phyloP scores from a whole-genome alignment of 2,329 filamentous ascomycete species.

The Aureobasidium sp. region DNA sequence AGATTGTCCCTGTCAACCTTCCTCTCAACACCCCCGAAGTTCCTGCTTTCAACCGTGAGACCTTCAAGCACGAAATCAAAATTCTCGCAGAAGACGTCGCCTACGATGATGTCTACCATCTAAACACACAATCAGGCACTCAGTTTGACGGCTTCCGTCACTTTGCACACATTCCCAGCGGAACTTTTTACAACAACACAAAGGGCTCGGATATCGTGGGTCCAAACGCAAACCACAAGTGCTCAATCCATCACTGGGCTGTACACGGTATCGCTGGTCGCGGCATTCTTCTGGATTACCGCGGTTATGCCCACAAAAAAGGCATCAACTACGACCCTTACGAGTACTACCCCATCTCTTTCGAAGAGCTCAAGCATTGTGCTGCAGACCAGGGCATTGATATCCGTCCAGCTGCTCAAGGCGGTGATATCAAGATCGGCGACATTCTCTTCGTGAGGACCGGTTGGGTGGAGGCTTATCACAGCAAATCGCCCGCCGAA shows the following conservation, averaged over 20 bases:
- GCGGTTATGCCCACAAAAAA: conserved; percentile 32
- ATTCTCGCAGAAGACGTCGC: conserved; percentile 25
- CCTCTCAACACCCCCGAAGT: conserved; percentile 44
- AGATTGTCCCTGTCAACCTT: conserved; percentile 47
- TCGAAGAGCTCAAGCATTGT: conserved; percentile 45
- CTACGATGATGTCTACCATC: conserved; percentile 40
- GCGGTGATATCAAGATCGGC: conserved; percentile 48
- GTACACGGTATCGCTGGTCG: conserved; percentile 36
- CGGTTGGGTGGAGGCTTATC: conserved; percentile 52
- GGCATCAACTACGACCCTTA: conserved; percentile 36
- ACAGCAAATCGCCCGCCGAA: conserved; percentile 47
- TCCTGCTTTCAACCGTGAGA: conserved; percentile 42
- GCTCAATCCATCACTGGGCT: conserved; percentile 38
- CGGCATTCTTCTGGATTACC: conserved; percentile 37
- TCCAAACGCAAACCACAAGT: conserved; percentile 33
- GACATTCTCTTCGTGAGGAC: conserved; percentile 53
- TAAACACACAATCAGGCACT: conserved; percentile 38
- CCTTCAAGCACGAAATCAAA: conserved; percentile 48
- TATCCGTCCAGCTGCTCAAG: conserved; percentile 43
- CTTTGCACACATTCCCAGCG: conserved; percentile 35
- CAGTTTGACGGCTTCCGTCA: conserved; percentile 40
- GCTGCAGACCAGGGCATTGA: conserved; percentile 51
- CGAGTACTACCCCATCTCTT: conserved; percentile 34
- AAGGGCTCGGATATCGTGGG: conserved; percentile 34
- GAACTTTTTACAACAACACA: conserved; percentile 34